Base-by-base conservation (phyloP, 768 basidiomycete genomes). In the Lentinula guzmanii region DNA sequence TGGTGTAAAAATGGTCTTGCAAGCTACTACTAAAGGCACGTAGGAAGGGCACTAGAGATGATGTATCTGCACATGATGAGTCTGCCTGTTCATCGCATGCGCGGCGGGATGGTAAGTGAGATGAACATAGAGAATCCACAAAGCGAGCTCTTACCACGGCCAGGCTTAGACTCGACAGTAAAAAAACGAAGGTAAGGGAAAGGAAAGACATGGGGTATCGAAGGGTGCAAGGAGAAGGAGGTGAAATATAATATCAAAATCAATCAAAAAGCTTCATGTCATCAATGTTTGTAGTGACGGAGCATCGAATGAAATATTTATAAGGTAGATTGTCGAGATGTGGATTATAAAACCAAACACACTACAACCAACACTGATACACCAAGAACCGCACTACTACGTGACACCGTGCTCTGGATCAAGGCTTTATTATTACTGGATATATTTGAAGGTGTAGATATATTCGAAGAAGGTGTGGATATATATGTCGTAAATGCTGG, bases 1-100 rank as follows among this genome's bases (percentile, higher is more conserved):
- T 54, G 16, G 53, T 54, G 53, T 54, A 54, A 39, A 54, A 54
- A 18, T 54, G 53, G 53, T 54, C 53, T 35, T 39, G 16, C n/a
- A 35, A 16, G 8, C 31, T 35, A 18, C 34, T 39, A 24, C 37
- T 54, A 16, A 18, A 54, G 53, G 53, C 31, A 11, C 53, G 53
- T 6, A 54, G n/a, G 18, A 54, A 24, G 18, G 53, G 53, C 16
- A 54, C 53, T 1, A 41, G 18, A 11, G 53, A 34, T n/a, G 53
- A 54, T 39, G 53, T 34, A 6, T 54, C 53, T 18, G 53, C 53
- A 21, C 53, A 54, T 35, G 53, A 21, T 11, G 35, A 21, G 46
- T 48, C 53, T 39, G 53, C 53, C 53, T 54, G 21, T 37, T 16
- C 16, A 15, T 13, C 18, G 53, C 24, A 6, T 28, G 8, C 11